Conservation (phyloP, 2,329 filamentous ascomycete genomes). For the Amphichorda felina region DNA sequence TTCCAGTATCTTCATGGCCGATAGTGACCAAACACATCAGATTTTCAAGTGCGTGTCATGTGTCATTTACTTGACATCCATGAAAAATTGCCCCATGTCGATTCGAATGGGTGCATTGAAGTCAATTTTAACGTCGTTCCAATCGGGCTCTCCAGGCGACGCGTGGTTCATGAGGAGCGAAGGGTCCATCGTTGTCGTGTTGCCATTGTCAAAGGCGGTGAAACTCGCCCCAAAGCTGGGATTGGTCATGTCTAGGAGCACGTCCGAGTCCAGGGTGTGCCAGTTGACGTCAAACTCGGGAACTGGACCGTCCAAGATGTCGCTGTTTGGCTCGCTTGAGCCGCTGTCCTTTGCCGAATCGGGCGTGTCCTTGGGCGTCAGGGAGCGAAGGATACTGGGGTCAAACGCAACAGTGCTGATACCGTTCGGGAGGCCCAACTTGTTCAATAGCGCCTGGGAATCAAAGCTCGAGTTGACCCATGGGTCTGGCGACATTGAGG, state of each 20-base stretch:
- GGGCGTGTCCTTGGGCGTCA: conserved; percentile 52
- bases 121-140: conserved; percentile 30
- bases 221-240: conserved; percentile 10
- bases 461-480: conserved; percentile 37
- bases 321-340: conserved; percentile 48
- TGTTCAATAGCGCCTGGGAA: conserved; percentile 26
- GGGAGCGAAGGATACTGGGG: conserved; percentile 38
- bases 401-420: conserved; percentile 37
- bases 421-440: conserved; percentile 20
- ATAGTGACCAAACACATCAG: too few relatives aligned
- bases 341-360: conserved; percentile 51
- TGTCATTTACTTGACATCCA: neutral
- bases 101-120: conserved; percentile 34
- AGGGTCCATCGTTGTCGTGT: conserved; percentile 11
- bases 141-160: conserved; percentile 9
- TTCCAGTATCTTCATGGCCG: too few relatives aligned
- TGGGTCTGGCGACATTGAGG: conserved; percentile 15
- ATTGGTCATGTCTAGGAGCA: conserved; percentile 29
- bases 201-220: neutral
- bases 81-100: conserved; percentile 17
- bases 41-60: too few relatives aligned
- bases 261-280: conserved; percentile 34
- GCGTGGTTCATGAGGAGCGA: conserved; percentile 13
- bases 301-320: conserved; percentile 41
- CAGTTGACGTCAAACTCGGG: conserved; percentile 43